Conservation (phyloP, 768 basidiomycete species). For the Lentinus tigrinus region DNA sequence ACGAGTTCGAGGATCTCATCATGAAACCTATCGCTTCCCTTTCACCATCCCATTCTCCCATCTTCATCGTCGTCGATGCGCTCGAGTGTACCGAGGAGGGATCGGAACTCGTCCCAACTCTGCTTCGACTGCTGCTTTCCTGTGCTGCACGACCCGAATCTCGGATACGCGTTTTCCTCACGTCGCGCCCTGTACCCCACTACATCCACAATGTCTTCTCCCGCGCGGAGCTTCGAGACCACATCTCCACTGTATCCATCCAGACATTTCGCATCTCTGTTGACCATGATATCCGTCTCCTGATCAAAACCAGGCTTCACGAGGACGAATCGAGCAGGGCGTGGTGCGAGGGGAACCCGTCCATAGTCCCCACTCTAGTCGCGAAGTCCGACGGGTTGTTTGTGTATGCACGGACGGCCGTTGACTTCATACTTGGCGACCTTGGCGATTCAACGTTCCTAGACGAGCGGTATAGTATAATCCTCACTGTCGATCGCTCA, state of each 20-base stretch:
- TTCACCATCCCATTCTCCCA: background rate
- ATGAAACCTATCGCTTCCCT: slow-evolving; percentile 1
- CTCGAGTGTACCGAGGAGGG: slow-evolving; percentile 30
- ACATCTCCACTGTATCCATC: background rate
- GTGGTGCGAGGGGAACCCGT: background rate
- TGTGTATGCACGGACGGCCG: background rate
- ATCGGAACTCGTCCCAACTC: background rate
- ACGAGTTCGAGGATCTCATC: slow-evolving; percentile 11
- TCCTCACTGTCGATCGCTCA: background rate
- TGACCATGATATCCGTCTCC: background rate
- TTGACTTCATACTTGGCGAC: background rate
- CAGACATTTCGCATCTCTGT: background rate
- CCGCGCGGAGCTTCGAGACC: background rate
- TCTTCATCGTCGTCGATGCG: slow-evolving; percentile 36
- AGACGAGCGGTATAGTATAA: background rate
- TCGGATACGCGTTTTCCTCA: background rate
- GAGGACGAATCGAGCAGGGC: background rate
- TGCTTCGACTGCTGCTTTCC: background rate
- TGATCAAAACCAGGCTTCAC: background rate
- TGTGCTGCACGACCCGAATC: background rate
- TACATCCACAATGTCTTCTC: background rate
- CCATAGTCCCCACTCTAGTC: background rate
- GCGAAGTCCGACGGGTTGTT: background rate
- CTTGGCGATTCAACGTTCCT: background rate
- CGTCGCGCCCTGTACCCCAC: background rate